Conservation (phyloP, 1,284 basidiomycete genomes). For the Microbotryomycetes sp. region DNA sequence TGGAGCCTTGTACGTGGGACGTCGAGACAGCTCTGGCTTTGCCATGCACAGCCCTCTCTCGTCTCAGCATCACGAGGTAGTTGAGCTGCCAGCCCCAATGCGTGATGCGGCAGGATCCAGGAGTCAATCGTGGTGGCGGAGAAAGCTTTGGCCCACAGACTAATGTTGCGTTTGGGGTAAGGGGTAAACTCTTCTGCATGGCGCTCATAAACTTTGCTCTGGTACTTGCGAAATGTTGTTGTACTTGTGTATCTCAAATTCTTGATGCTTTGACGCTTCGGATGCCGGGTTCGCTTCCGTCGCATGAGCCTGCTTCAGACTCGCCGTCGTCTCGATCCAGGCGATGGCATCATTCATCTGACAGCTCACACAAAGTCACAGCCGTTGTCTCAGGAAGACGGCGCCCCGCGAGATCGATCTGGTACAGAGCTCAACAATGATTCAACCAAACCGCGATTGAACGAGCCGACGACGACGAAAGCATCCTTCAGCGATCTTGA, state of each 20-base stretch:
- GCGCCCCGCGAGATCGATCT: no score
- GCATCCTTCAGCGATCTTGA: constrained; percentile 61
- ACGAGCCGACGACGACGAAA: neutral
- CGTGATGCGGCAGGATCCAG: no score
- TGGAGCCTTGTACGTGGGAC: neutral
- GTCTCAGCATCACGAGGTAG: no score
- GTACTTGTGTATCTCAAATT: no score
- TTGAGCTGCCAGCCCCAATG: no score
- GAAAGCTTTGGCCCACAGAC: neutral
- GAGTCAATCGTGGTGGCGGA: neutral
- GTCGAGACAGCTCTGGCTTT: neutral
- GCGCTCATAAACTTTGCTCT: no score
- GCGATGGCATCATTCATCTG: neutral
- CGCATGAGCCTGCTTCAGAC: neutral
- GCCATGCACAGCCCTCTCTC: neutral
- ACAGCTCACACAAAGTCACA: no score
- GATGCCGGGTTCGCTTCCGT: neutral
- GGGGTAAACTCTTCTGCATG: no score
- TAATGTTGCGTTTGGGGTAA: no score
- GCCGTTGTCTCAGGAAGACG: no score
- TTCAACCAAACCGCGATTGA: constrained; percentile 1
- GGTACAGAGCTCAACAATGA: neutral
- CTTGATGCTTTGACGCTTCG: neutral
- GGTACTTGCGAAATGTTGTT: no score
- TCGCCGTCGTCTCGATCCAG: neutral